Evolutionary conservation across 2,329 filamentous ascomycete genomes (phyloP).

Genomic region (Dactylellina parvicollis): DNA sequence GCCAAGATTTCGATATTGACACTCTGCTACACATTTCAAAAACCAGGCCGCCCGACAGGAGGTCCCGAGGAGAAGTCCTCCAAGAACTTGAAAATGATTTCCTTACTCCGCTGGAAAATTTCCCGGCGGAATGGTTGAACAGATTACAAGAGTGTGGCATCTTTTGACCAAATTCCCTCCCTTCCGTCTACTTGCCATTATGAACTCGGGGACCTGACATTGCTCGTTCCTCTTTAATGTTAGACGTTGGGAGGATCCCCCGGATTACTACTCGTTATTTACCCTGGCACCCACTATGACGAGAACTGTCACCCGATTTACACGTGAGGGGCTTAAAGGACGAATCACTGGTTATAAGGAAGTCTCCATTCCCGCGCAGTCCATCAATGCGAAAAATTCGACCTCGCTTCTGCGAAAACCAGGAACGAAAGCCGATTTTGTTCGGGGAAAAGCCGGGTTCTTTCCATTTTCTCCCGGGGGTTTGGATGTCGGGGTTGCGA

Average conservation of each 20-base stretch:
- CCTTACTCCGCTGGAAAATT: conserved; percentile 79
- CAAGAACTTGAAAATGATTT: conserved; percentile 75
- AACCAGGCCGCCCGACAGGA: conserved; percentile 18
- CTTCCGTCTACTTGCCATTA: conserved; percentile 39
- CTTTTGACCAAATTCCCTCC: conserved; percentile 59
- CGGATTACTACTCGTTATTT: conserved; percentile 74
- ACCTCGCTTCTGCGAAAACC: conserved; percentile 89
- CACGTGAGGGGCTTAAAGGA: conserved; percentile 88
- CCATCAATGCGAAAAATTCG: conserved; percentile 92
- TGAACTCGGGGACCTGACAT: conserved; percentile 29
- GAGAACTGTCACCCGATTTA: conserved; percentile 92
- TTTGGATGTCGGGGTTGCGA: conserved; percentile 71
- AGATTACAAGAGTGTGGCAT: conserved; percentile 76
- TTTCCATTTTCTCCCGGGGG: conserved; percentile 94
- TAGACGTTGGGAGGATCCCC: conserved; percentile 80
- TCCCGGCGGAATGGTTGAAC: conserved; percentile 88
- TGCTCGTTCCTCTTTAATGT: conserved; percentile 27
- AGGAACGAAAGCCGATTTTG: conserved; percentile 86
- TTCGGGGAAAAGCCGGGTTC: conserved; percentile 89
- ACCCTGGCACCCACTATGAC: conserved; percentile 89
- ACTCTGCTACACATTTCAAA: conserved; percentile 8
- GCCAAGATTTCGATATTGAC: conserved; percentile 4
- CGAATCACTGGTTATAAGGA: conserved; percentile 93
- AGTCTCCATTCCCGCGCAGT: conserved; percentile 88
- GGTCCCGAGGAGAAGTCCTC: conserved; percentile 15